phyloP scores from a whole-genome alignment of 805 yeast species.

The Candida xyloterini region DNA sequence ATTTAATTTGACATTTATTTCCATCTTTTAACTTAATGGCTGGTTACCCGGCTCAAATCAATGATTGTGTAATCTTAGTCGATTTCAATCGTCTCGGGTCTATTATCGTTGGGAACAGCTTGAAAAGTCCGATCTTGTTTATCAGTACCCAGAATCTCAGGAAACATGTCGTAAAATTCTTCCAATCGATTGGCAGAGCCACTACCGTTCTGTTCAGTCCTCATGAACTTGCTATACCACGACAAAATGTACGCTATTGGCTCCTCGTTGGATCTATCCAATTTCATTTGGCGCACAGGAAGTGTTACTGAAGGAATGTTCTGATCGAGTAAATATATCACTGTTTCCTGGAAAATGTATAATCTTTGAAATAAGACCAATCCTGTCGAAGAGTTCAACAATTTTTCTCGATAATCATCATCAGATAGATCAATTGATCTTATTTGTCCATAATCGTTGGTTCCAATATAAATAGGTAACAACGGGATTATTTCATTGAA shows the following conservation, averaged over 20 bases:
- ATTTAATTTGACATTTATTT: background rate
- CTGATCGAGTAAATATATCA: background rate
- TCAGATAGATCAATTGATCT: slow-evolving; percentile 17
- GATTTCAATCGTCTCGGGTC: background rate
- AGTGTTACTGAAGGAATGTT: background rate
- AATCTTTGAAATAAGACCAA: slow-evolving; percentile 18
- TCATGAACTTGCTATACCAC: background rate
- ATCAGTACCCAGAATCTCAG: slow-evolving; percentile 4
- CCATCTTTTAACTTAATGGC: too few species aligned
- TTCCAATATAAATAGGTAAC: slow-evolving; percentile 22
- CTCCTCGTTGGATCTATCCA: background rate
- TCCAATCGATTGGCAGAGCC: background rate
- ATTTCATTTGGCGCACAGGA: background rate
- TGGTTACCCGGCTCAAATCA: slow-evolving; percentile 7
- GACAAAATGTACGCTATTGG: background rate
- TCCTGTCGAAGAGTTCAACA: slow-evolving; percentile 4
- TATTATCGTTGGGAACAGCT: too few species aligned
- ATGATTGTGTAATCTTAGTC: background rate
- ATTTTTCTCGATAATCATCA: slow-evolving; percentile 1
- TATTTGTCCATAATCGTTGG: background rate
- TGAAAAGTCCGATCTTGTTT: background rate
- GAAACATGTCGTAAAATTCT: slow-evolving; percentile 6
- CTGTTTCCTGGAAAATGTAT: slow-evolving; percentile 9
- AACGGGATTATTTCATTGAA: slow-evolving; percentile 14
- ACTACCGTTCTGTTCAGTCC: background rate